Evolutionary conservation across 805 yeast genomes (phyloP), one percentile per base, ranked within the genome.

Genomic region (Cyberlindnera samutprakarnensis): DNA sequence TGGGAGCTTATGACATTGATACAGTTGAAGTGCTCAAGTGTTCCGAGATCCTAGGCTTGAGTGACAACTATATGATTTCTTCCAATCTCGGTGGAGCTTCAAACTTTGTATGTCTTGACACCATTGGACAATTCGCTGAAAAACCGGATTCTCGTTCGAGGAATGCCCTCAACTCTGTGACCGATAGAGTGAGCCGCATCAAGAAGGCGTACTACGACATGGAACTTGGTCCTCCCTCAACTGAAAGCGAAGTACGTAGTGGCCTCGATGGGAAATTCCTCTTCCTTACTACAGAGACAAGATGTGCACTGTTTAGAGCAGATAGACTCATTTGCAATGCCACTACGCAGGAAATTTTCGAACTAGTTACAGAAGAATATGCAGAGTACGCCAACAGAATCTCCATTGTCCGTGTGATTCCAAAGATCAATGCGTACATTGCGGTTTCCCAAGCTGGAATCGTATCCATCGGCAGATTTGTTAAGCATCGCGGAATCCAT

Each of bases 251-350:
- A n/a, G 46, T 54, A 21, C 18, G 13, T 14, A n/a, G 10, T 7
- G 6, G 23, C 7, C 11, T 13, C 10, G 39, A 46, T 14, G 49
- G 58, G 30, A 37, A 53, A 25, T 62, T 61, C 30, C 41, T 67
- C 7, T 32, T 70, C 7, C 60, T 64, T 1, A 64, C 79, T 0
- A 70, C 79, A 0, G 59, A 63, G 5, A 43, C 55, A 18, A 55
- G 58, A 26, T 39, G 68, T 11, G 76, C 69, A 0, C 46, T 75
- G 17, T 66, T 70, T 41, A 54, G 66, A 17, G 57, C 58, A 1
- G 66, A 67, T 30, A 57, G 62, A 9, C 53, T 75, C 15, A 58
- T 67, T 22, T 71, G 77, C 44, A 66, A 61, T 41, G 62, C 72
- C 5, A 61, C 72, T 2, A 64, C 73, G 1, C 51, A 61, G 4